Conservation (phyloP, 1,284 basidiomycete genomes). For the Cutaneotrichosporon cutaneum region DNA sequence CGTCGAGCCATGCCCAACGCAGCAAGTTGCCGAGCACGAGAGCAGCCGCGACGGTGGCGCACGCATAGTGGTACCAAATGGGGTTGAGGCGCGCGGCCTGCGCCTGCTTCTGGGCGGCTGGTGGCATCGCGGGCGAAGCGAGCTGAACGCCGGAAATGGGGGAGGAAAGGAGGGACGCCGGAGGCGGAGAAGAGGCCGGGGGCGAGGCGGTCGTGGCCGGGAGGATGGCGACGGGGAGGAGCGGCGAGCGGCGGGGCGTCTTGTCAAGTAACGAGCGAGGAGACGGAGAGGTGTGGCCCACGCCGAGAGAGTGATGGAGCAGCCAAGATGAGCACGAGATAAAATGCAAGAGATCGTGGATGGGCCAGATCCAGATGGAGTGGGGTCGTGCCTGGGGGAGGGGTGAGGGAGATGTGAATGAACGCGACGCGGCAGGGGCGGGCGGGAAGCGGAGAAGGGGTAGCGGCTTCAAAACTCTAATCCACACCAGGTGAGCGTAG, state of each 20-base stretch:
- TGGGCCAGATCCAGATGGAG: neutral
- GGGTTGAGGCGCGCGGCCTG: slow-evolving; percentile 43
- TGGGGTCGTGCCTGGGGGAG: neutral
- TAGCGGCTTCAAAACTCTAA: too few species aligned
- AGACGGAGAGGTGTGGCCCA: neutral
- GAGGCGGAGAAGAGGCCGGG: neutral
- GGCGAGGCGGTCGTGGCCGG: neutral
- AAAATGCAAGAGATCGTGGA: neutral
- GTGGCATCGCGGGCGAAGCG: neutral
- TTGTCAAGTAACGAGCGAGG: neutral
- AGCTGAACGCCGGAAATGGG: neutral
- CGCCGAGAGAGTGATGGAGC: neutral
- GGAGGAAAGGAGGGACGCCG: too few species aligned
- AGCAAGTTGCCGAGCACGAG: slow-evolving; percentile 49
- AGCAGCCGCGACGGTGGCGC: slow-evolving; percentile 48
- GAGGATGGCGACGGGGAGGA: neutral
- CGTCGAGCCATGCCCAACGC: slow-evolving; percentile 58
- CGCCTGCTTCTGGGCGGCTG: slow-evolving; percentile 9
- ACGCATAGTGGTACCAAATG: slow-evolving; percentile 52
- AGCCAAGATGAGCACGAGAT: neutral
- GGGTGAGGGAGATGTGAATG: neutral
- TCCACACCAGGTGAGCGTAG: too few species aligned
- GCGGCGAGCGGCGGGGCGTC: neutral
- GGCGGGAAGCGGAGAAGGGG: too few species aligned
- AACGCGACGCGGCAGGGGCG: neutral